Conservation (phyloP, 352 stramenopile genomes). For the Phytophthora hybrid region DNA sequence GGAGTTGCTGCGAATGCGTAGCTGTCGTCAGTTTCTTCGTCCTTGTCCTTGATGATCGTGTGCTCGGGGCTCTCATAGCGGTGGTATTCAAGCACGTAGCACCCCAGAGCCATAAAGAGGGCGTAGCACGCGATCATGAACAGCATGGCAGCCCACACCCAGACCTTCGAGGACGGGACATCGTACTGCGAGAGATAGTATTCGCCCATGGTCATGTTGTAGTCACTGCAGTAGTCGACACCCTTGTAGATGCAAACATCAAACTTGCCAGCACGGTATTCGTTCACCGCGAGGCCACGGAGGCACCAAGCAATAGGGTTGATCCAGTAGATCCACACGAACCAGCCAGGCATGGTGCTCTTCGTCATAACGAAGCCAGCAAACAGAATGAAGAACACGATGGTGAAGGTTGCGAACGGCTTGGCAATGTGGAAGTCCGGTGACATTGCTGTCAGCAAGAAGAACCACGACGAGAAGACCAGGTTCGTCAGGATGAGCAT, state of each 20-base stretch:
- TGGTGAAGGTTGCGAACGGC: constrained; percentile 46
- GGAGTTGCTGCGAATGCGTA: constrained; percentile 33
- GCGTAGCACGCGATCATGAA: constrained; percentile 41
- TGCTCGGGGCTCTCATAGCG: constrained; percentile 38
- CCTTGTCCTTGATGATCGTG: constrained; percentile 33
- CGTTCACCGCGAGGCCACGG: constrained; percentile 43
- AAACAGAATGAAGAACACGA: constrained; percentile 58
- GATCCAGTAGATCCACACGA: constrained; percentile 67
- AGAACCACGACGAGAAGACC: constrained; percentile 56
- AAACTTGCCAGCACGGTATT: constrained; percentile 38
- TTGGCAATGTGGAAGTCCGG: constrained; percentile 47
- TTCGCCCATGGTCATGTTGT: constrained; percentile 44
- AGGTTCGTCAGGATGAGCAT: constrained; percentile 56
- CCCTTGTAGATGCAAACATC: constrained; percentile 49
- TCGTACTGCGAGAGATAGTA: constrained; percentile 50
- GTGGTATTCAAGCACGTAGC: constrained; percentile 42
- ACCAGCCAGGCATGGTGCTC: constrained; percentile 49
- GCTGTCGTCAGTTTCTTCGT: constrained; percentile 20
- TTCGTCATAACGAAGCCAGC: constrained; percentile 60
- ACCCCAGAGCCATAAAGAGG: constrained; percentile 40
- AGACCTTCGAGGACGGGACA: constrained; percentile 32
- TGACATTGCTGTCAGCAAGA: constrained; percentile 47
- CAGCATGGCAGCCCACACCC: constrained; percentile 47
- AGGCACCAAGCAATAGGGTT: constrained; percentile 59
- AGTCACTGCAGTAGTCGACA: constrained; percentile 50